Conservation (phyloP, 441 rosid genomes). For the Arabidopsis hybrid region DNA sequence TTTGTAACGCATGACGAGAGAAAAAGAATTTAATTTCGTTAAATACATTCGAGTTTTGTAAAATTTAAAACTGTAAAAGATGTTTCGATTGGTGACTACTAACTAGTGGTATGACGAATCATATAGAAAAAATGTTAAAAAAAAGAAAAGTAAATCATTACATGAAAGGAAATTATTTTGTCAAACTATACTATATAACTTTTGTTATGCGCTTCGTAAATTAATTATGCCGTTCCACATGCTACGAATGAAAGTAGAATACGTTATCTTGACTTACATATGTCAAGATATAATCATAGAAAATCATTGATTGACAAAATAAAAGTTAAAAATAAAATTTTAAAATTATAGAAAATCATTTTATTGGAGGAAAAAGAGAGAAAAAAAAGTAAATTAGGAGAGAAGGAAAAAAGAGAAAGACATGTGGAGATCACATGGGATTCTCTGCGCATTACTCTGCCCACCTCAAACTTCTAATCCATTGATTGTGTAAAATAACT, state of each 20-base stretch:
- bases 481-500: slow-evolving; percentile 11
- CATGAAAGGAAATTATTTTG: neutral
- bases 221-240: slow-evolving; percentile 9
- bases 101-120: neutral
- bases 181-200: neutral
- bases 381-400: slow-evolving; percentile 16
- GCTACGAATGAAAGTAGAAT: neutral
- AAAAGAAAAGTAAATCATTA: neutral
- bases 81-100: neutral
- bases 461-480: slow-evolving; percentile 47
- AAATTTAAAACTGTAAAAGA: neutral
- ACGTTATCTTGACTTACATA: slow-evolving; percentile 8
- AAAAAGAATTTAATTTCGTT: too few relatives aligned
- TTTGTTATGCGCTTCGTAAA: neutral
- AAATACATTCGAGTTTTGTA: neutral
- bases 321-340: neutral
- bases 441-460: slow-evolving; percentile 43
- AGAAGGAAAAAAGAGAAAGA: slow-evolving; percentile 24
- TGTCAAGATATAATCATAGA: slow-evolving; percentile 24
- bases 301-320: slow-evolving; percentile 5
- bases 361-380: neutral
- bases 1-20: too few relatives aligned
- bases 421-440: slow-evolving; percentile 49
- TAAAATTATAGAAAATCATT: slow-evolving; percentile 9
- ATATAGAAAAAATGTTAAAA: neutral